Evolutionary conservation across 768 basidiomycete genomes (phyloP), one percentile per base, ranked within the genome.

Genomic region (Boletellus ananas): DNA sequence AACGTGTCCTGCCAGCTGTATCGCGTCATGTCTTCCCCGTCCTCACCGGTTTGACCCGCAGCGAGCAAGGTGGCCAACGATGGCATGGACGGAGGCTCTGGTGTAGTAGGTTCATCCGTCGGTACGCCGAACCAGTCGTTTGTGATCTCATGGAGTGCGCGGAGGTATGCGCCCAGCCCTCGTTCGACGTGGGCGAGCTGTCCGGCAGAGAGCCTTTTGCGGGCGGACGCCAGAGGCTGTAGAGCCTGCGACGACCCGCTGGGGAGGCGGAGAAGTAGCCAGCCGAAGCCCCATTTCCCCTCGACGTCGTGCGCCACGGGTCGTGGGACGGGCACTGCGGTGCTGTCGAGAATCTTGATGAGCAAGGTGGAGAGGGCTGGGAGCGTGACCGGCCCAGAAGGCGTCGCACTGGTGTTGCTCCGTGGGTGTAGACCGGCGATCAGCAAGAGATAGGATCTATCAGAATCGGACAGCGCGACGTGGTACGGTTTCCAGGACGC

Each of bases 1-100:
- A 89, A 89, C 1, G 83, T 79, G 58, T 85, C 85, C 67, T 89
- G 84, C 87, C 87, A 90, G 65, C 78, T 83, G 61, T 83, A 87
- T 7, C 50, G 58, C 6, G 47, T 55, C 55, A 59, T 54, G 63
- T 65, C 58, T 35, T 29, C 29, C 4, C 34, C 55, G 0, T 38
- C 56, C 34, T 51, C 56, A 6, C 48, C 49, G 1, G 31, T 34
- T 23, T 54, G 47, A 35, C 16, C 20, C 3, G 17, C 49, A 10
- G 47, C 20, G 9, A 58, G 35, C 13, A 61, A n/a, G 2, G 49
- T 20, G 1, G 51, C 5, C 20, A 67, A 49, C 25, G 48, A 59
- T 16, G 60, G 62, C 18, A 50, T 0, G n/a, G 51, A 12, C 2
- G 73, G 74, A 14, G 73, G 66, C 6, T 75, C 70, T 8, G 41